Evolutionary conservation across 2,329 filamentous ascomycete genomes (phyloP), one percentile per base, ranked within the genome.

Genomic region (Fusarium lyarnte): DNA sequence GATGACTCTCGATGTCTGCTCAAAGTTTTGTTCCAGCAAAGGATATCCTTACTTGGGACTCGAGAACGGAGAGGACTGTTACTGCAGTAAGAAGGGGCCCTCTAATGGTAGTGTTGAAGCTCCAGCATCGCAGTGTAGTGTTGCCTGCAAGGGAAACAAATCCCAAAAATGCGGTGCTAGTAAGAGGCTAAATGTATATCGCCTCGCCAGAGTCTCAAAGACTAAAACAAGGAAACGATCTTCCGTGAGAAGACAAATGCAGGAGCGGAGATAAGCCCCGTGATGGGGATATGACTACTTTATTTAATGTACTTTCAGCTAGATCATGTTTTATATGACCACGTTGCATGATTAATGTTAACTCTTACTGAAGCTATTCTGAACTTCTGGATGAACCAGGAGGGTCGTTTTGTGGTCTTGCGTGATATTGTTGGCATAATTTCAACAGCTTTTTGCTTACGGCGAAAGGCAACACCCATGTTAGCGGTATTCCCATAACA

Each of bases 51-150:
- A 66, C 21, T 33, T 76, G n/a, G 74, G 74, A 21, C 23, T 76
- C 8, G 63, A 76, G 43, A 63, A 66, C 21, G 71, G 74, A 1
- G 52, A 68, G 12, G 61, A 73, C 19, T 76, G 74, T 46, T 76
- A 71, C 53, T 76, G 74, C n/a, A 63, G 61, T 19, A 67, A 60
- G 16, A 55, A 53, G 8, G 74, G 60, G 1, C 74, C 74, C 0
- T 63, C 66, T 1, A 58, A 60, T 14, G 74, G 74, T 4, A 76
- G 74, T 13, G 35, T 55, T n/a, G 73, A 72, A 36, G 63, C 49
- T 6, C 41, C 60, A 2, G 57, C 59, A 17, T 63, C 69, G 8
- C 38, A 71, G 16, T 76, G 74, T 13, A 60, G 36, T 14, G 47
- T 73, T n/a, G 1, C 27, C 19, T 76, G 74, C 52, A 69, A 62